phyloP scores from a whole-genome alignment of 495 filamentous ascomycete species.

The Tuber borchii region DNA sequence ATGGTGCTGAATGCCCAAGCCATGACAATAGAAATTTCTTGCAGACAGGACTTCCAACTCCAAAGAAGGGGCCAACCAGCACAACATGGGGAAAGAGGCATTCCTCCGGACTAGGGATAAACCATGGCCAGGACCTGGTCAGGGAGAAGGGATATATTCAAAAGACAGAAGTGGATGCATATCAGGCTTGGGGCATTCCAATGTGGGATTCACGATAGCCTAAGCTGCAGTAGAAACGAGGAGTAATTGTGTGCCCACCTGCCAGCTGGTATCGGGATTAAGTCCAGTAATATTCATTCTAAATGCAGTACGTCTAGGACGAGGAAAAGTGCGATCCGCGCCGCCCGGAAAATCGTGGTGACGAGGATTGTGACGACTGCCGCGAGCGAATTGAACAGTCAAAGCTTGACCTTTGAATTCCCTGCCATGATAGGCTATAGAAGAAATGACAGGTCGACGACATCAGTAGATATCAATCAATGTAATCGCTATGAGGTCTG shows the following conservation, averaged over 20 bases:
- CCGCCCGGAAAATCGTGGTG: conserved; percentile 52
- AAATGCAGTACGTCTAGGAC: conserved; percentile 86
- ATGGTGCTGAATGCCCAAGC: conserved; percentile 35
- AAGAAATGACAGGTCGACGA: conserved; percentile 19
- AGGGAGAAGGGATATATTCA: conserved; percentile 23
- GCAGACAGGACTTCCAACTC: conserved; percentile 13
- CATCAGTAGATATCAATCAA: conserved; percentile 45
- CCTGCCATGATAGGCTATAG: conserved; percentile 67
- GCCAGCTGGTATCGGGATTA: conserved; percentile 97
- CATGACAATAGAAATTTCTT: conserved; percentile 34
- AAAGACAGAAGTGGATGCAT: conserved; percentile 41
- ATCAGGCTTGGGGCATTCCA: conserved; percentile 39
- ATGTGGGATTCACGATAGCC: conserved; percentile 38
- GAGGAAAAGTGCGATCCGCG: conserved; percentile 75
- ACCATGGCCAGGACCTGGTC: conserved; percentile 36
- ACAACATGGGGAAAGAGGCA: conserved; percentile 35
- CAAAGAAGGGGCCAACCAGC: conserved; percentile 30
- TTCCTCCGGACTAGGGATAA: conserved; percentile 35
- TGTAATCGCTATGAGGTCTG: conserved; percentile 17
- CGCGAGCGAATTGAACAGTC: conserved; percentile 95
- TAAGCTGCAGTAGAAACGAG: conserved; percentile 42
- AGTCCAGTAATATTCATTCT: conserved; percentile 97
- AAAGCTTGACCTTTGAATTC: conserved; percentile 96
- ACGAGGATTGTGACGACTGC: conserved; percentile 77
- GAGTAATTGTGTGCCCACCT: conserved; percentile 71